Percentiles rank a stretch among this genome's conserved stretches.
Evolutionary conservation across 2,329 filamentous ascomycete species (phyloP).

Genomic region (Diaporthe velutina): DNA sequence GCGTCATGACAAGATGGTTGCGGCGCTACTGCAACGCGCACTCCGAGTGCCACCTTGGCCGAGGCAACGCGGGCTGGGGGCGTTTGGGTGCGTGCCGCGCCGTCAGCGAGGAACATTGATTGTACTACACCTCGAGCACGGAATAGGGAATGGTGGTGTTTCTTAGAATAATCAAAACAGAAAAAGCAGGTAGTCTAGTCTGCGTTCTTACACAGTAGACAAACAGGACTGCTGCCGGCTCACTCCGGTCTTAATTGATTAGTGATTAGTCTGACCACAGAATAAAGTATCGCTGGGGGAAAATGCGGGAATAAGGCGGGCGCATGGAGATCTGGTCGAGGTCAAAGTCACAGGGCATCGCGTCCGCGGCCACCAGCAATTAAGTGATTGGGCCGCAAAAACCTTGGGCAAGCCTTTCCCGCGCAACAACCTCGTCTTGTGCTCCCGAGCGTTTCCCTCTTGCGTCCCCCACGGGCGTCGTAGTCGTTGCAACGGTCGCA

Average conservation of each 20-base stretch:
- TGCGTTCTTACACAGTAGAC: background rate
- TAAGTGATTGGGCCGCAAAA: slow-evolving; percentile 11
- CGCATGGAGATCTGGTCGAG: background rate
- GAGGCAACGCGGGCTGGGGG: slow-evolving; percentile 5
- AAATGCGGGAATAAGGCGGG: slow-evolving; percentile 1
- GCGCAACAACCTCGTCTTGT: background rate
- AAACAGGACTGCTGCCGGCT: background rate
- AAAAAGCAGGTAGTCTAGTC: background rate
- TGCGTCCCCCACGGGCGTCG: background rate
- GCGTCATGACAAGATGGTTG: slow-evolving; percentile 18
- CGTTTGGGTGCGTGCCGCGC: background rate
- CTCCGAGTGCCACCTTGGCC: slow-evolving; percentile 23
- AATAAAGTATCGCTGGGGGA: background rate
- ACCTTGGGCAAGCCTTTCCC: background rate
- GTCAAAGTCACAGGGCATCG: background rate
- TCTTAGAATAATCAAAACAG: background rate
- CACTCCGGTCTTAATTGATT: background rate
- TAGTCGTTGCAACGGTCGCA: slow-evolving; percentile 13
- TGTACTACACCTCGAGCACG: background rate
- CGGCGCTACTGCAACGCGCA: slow-evolving; percentile 28
- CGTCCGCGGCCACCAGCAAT: background rate
- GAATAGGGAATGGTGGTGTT: background rate
- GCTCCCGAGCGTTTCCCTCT: background rate
- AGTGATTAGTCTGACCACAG: background rate
- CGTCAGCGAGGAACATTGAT: no score